phyloP scores from a whole-genome alignment of 768 basidiomycete genomes.

The Inosperma sp. region DNA sequence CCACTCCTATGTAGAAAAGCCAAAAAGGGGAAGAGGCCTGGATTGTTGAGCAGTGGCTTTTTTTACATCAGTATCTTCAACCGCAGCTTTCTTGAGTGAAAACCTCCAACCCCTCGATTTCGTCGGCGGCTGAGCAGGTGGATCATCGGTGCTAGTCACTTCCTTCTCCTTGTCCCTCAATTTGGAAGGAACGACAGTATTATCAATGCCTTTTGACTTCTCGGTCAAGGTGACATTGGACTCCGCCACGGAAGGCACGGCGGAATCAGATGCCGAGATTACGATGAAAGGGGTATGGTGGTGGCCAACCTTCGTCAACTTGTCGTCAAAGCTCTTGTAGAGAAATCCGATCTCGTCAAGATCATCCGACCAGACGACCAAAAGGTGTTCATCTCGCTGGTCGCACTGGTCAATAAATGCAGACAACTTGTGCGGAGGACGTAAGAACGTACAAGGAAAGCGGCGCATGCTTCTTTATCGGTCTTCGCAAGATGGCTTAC shows the following conservation, averaged over 20 bases:
- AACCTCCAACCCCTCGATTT: slow-evolving; percentile 41
- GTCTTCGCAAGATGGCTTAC: slow-evolving; percentile 65
- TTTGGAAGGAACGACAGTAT: slow-evolving; percentile 30
- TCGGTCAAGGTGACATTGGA: slow-evolving; percentile 56
- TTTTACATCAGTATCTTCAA: slow-evolving; percentile 44
- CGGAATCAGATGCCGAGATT: slow-evolving; percentile 35
- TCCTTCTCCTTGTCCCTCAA: slow-evolving; percentile 28
- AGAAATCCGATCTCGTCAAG: slow-evolving; percentile 74
- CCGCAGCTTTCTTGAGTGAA: slow-evolving; percentile 30
- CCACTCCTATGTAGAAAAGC: slow-evolving; percentile 74
- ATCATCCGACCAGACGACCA: slow-evolving; percentile 83
- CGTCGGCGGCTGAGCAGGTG: slow-evolving; percentile 16
- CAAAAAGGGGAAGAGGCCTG: slow-evolving; percentile 57
- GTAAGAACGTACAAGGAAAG: slow-evolving; percentile 62
- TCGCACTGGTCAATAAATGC: slow-evolving; percentile 10
- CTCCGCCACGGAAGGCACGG: slow-evolving; percentile 42
- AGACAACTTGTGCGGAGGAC: neutral
- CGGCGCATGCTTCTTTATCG: slow-evolving; percentile 88
- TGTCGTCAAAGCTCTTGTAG: slow-evolving; percentile 66
- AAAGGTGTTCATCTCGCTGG: slow-evolving; percentile 72
- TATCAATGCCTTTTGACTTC: slow-evolving; percentile 38
- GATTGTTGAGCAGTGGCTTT: slow-evolving; percentile 36
- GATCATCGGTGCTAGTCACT: slow-evolving; percentile 11
- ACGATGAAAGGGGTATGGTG: slow-evolving; percentile 34
- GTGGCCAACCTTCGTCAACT: slow-evolving; percentile 50